Base-by-base conservation (phyloP, 2,329 filamentous ascomycete species). In the Aspergillus fijiensis region DNA sequence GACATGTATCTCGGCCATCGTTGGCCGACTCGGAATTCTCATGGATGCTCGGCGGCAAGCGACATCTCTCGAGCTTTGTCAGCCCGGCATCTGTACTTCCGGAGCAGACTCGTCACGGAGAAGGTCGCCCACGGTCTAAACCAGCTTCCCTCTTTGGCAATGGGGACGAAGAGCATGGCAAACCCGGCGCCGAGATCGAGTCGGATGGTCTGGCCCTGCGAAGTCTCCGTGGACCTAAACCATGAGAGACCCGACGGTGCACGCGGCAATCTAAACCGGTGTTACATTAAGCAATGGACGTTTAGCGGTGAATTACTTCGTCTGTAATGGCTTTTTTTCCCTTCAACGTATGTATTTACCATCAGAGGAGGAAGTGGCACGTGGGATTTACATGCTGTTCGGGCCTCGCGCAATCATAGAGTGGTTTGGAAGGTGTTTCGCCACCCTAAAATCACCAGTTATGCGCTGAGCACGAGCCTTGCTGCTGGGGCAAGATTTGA, bases 41-140 rank as follows among this genome's bases (percentile, higher is more conserved):
- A 12, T 82, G 80, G 77, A 82, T 82, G 78, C 72, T 82, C 42
- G 80, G 79, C 39, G 76, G 79, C 50, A 73, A 74, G 59, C 72
- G 76, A 48, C 75, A 75, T 55, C 72, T 78, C 27, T 80, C 77
- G 10, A 76, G 74, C 31, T 81, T 81, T 69, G 78, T 81, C 48
- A 77, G 75, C 55, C 76, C 77, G 16, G 76, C 73, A 19, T 78
- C 79, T n/a, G 71, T 74, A 29, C 74, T 77, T 14, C 78, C 79
- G 39, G 79, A 81, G 59, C 75, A 79, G 60, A 75, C 73, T 58
- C 72, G 77, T 58, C 71, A 75, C 35, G 73, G 63, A 53, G 70
- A 70, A 49, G 62, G 62, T 56, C 74, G 63, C 58, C 60, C 62
- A 58, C 74, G 63, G 58, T 59, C 60, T 42, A 74, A 72, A 63